Conservation (phyloP, 768 basidiomycete genomes). For the Tulasnella sp. region DNA sequence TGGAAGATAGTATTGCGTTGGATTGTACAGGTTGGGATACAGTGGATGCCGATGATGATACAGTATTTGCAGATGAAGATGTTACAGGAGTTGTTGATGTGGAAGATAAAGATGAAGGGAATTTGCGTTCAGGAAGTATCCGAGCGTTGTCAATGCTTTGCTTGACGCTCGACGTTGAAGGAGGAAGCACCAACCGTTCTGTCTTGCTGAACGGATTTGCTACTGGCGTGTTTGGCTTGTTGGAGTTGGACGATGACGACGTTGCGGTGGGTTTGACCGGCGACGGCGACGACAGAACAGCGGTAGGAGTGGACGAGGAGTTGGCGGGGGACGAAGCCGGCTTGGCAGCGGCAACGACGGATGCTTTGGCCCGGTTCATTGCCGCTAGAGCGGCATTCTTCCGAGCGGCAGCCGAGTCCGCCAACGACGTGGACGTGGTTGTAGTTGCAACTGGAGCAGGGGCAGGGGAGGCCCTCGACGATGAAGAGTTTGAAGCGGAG, state of each 20-base stretch:
- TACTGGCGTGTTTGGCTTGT: not conserved
- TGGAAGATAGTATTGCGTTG: constrained; percentile 34
- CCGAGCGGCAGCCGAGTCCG: not conserved
- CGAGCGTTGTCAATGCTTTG: constrained; percentile 46
- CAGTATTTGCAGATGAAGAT: constrained; percentile 33
- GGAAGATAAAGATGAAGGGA: constrained; percentile 33
- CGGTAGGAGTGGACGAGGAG: not conserved
- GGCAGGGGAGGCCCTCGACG: constrained; percentile 13
- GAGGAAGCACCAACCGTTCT: constrained; percentile 58
- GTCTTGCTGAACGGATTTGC: constrained; percentile 45
- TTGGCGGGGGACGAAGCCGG: constrained; percentile 16
- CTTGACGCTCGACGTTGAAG: constrained; percentile 41
- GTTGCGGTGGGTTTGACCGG: not conserved
- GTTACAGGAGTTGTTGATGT: constrained; percentile 11
- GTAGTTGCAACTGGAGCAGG: constrained; percentile 7
- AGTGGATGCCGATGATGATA: constrained; percentile 34
- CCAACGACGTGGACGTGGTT: constrained; percentile 20
- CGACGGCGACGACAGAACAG: constrained; percentile 1
- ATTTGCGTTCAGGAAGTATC: constrained; percentile 34
- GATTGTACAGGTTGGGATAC: constrained; percentile 28
- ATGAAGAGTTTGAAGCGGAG: constrained; percentile 26
- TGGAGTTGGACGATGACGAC: constrained; percentile 14
- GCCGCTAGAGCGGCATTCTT: constrained; percentile 20
- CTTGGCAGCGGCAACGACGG: constrained; percentile 11
- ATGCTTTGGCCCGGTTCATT: constrained; percentile 19